phyloP scores from a whole-genome alignment of 331 rosid species.

The Quercus tomentella region DNA sequence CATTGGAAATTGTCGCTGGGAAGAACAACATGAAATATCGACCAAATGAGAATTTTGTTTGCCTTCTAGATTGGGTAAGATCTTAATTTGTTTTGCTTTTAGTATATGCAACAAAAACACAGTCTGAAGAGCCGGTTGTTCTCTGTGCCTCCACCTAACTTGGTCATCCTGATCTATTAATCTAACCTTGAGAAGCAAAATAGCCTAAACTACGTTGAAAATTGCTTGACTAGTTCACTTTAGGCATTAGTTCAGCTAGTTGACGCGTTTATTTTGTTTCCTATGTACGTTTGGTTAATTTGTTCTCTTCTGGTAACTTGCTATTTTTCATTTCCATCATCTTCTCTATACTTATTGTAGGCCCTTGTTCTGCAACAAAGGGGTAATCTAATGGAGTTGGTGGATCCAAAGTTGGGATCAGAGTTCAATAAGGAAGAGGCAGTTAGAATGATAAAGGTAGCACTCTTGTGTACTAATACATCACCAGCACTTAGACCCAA shows the following conservation, averaged over 20 bases:
- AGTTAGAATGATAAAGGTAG: slow-evolving; percentile 31
- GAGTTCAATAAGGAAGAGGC: slow-evolving; percentile 35
- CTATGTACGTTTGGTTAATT: background rate
- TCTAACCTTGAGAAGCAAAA: background rate
- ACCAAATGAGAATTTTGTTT: slow-evolving; percentile 37
- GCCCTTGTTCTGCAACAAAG: slow-evolving; percentile 29
- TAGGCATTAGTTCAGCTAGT: background rate
- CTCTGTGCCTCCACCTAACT: background rate
- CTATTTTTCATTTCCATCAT: background rate
- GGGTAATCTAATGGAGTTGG: slow-evolving; percentile 26
- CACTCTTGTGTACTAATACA: slow-evolving; percentile 39
- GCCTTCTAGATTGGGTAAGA: slow-evolving; percentile 50
- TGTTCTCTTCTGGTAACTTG: background rate
- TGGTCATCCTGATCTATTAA: background rate
- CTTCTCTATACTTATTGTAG: slow-evolving; percentile 15
- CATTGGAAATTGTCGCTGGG: slow-evolving; percentile 43
- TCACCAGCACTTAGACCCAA: slow-evolving; percentile 38
- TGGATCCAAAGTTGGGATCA: slow-evolving; percentile 37
- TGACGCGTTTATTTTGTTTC: background rate
- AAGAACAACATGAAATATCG: slow-evolving; percentile 38
- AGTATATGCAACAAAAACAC: background rate
- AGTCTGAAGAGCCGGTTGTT: background rate
- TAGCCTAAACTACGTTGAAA: background rate
- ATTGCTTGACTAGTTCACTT: background rate
- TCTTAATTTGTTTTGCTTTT: background rate